These are phyloP conservation scores for Thalassia testudinum DNA, from an alignment of 116 monocot genomes.

Conservation along the genomic window DNA sequence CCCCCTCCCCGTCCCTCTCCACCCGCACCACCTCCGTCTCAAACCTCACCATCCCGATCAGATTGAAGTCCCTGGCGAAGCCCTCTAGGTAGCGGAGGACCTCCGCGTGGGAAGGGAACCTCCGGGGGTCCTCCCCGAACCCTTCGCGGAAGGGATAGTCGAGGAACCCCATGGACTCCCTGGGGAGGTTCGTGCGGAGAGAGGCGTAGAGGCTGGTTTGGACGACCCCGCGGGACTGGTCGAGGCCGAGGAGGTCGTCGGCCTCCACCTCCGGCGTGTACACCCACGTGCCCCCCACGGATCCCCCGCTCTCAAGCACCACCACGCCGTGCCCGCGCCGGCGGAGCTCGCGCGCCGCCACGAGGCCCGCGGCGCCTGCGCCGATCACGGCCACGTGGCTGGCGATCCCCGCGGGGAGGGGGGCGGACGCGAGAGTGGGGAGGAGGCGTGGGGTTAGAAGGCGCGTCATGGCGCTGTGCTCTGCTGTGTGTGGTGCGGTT, in stretches of 20 bases:
- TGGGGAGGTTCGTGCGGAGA: constrained; percentile 78
- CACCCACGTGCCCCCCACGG: constrained; percentile 78
- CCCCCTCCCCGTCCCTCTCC: constrained; percentile 25
- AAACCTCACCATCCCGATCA: constrained; percentile 33
- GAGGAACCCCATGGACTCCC: constrained; percentile 85
- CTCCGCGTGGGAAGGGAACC: constrained; percentile 62
- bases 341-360: constrained; percentile 59
- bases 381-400: constrained; percentile 41
- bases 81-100: constrained; percentile 56
- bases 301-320: constrained; percentile 55
- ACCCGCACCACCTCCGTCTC: constrained; percentile 47
- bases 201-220: constrained; percentile 75
- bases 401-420: neutral
- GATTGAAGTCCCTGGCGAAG: constrained; percentile 41
- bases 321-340: constrained; percentile 47
- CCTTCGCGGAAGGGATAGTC: constrained; percentile 60
- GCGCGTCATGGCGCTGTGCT: neutral
- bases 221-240: constrained; percentile 24
- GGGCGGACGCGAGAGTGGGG: neutral
- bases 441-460: neutral
- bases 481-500: neutral
- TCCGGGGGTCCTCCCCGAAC: constrained; percentile 15
- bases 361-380: constrained; percentile 68
- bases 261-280: constrained; percentile 44
- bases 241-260: constrained; percentile 50